Evolutionary conservation across 202 grass and related monocot genomes (phyloP), one percentile per base, ranked within the genome.

Genomic region (Miscanthus sacchariflorus): DNA sequence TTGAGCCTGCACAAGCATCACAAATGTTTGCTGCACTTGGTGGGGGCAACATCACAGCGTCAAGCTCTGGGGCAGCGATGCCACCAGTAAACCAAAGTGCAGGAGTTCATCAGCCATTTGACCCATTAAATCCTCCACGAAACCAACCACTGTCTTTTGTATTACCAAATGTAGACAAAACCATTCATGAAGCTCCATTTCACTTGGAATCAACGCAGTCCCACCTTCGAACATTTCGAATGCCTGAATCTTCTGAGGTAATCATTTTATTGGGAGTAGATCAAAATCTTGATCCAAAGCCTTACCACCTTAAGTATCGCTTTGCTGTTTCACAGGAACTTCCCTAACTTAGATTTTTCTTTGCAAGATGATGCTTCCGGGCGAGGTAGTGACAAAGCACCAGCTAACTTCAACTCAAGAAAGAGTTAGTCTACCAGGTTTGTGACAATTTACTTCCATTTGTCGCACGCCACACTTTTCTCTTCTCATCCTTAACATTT

Each of bases 1-100:
- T 98, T 76, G 92, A 95, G 59, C 84, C 91, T 89, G 73, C 90
- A 1, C 96, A 96, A 93, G 83, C 89, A 43, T 93, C 93, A 69
- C 90, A 96, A 39, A 95, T 98, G 91, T 88, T 92, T 48, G 90
- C 92, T 49, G 92, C 90, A 24, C 68, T 96, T 52, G 87, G 89
- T 72, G 89, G 78, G 36, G 76, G 78, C 83, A 84, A 91, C 80
- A 87, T 78, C 27, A 58, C 74, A 30, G 70, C 81, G 24, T 81
- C 84, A 39, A 95, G 88, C 67, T 39, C 89, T 1, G 90, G 91
- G 76, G 58, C 75, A 76, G 87, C 81, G 72, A 83, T 85, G 33
- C 87, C 87, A 85, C 77, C 93, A 10, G 65, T 90, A 66, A 94
- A 93, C 88, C 92, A 93, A 79, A 87, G 85, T 87, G 89, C 93